phyloP scores from a whole-genome alignment of 495 filamentous ascomycete genomes.

The Xylaria intraflava region DNA sequence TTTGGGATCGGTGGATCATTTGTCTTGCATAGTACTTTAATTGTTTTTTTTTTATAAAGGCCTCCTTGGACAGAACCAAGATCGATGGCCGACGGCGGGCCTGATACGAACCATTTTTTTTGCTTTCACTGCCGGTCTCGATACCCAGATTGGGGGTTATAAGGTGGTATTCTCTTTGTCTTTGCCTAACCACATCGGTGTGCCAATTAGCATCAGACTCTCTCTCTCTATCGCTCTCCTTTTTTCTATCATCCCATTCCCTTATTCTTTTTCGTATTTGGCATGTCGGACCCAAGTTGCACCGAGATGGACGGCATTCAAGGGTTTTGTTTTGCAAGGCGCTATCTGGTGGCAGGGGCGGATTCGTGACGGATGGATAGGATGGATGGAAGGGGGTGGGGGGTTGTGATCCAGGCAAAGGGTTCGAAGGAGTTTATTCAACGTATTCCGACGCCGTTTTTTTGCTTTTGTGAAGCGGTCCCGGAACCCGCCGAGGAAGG shows the following conservation, averaged over 20 bases:
- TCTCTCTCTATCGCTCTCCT: not conserved
- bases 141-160: conserved; percentile 1
- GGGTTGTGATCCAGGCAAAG: not conserved
- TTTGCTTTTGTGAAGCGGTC: not conserved
- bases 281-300: conserved; percentile 1
- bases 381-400: not conserved
- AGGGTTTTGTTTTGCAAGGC: conserved; percentile 7
- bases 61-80: not conserved
- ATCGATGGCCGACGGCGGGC: not conserved
- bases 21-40: conserved; percentile 11
- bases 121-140: not conserved
- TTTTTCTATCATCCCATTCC: not conserved
- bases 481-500: not conserved
- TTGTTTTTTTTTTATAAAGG: not conserved
- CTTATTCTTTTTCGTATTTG: conserved; percentile 3
- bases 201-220: conserved; percentile 1
- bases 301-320: conserved; percentile 1
- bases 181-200: conserved; percentile 1
- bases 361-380: not conserved
- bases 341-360: conserved; percentile 2
- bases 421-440: not conserved
- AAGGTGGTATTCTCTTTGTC: not conserved
- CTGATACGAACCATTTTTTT: not conserved
- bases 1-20: conserved; percentile 8
- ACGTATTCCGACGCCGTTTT: not conserved